phyloP scores from a whole-genome alignment of 495 filamentous ascomycete species.

The Tuber microsphaerosporum region DNA sequence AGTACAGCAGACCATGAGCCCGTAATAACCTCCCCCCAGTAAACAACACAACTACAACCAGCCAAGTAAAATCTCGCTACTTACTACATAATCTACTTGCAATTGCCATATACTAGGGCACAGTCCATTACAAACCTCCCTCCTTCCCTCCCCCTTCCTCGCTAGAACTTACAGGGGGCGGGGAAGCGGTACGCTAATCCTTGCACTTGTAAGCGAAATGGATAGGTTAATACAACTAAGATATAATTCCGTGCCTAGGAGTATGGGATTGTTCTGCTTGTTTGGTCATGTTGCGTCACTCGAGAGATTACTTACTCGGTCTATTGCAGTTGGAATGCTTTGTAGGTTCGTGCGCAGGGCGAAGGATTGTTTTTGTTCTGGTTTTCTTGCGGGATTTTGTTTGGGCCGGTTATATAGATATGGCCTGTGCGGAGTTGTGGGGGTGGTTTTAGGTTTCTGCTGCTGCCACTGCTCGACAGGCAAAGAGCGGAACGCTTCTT shows the following conservation, averaged over 20 bases:
- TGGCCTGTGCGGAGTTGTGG: too few relatives aligned
- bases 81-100: background rate
- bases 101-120: too few relatives aligned
- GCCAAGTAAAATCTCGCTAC: background rate
- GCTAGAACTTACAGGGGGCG: background rate
- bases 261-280: background rate
- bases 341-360: background rate
- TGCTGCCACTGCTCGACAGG: background rate
- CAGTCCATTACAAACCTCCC: too few relatives aligned
- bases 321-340: background rate
- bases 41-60: background rate
- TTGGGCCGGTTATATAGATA: background rate
- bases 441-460: background rate
- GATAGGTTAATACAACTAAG: background rate
- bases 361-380: background rate
- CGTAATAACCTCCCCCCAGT: background rate
- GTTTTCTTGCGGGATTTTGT: background rate
- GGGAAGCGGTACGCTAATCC: background rate
- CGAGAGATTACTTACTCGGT: background rate
- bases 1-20: background rate
- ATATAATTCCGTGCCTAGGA: background rate
- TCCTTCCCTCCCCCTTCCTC: background rate
- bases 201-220: constrained; percentile 1
- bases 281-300: constrained; percentile 6
- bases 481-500: background rate